These are phyloP conservation scores for Polytrichum commune DNA, from an alignment of 225 moss, liverwort and hornwort genomes.

Conservation along the genomic window DNA sequence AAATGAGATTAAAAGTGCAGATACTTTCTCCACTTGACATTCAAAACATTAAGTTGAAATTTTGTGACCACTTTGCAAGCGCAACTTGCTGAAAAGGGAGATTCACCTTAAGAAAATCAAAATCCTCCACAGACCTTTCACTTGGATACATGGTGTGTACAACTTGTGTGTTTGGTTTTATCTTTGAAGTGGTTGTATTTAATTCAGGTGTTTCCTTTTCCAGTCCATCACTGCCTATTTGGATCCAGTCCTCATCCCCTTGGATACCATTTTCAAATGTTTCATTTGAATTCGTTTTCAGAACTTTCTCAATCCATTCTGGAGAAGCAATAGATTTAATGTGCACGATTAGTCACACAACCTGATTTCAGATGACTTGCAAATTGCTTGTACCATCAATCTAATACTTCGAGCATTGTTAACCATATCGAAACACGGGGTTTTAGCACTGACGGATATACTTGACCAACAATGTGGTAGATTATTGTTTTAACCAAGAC, in stretches of 20 bases:
- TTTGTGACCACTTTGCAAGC: background rate
- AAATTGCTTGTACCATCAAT: too few species aligned
- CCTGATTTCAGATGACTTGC: too few species aligned
- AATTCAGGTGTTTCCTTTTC: constrained; percentile 10
- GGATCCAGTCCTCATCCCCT: constrained; percentile 39
- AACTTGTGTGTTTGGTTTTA: background rate
- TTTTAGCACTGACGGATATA: too few species aligned
- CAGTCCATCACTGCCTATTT: constrained; percentile 20
- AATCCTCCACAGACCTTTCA: background rate
- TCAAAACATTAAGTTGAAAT: background rate
- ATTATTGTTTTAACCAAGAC: too few species aligned
- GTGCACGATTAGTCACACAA: too few species aligned
- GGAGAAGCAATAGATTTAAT: constrained; percentile 6
- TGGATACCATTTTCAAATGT: constrained; percentile 2
- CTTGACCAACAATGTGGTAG: too few species aligned
- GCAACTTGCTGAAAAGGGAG: background rate
- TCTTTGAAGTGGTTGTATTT: background rate
- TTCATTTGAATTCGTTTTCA: background rate
- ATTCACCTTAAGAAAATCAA: constrained; percentile 25
- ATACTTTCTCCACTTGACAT: background rate
- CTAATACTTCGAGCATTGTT: too few species aligned
- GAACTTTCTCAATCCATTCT: constrained; percentile 3
- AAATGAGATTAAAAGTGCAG: background rate
- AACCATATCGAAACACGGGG: too few species aligned
- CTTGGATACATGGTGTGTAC: constrained; percentile 4